These are phyloP conservation scores for Coniochaeta sp. DNA, from an alignment of 2,329 filamentous ascomycete species.

Conservation along the genomic window DNA sequence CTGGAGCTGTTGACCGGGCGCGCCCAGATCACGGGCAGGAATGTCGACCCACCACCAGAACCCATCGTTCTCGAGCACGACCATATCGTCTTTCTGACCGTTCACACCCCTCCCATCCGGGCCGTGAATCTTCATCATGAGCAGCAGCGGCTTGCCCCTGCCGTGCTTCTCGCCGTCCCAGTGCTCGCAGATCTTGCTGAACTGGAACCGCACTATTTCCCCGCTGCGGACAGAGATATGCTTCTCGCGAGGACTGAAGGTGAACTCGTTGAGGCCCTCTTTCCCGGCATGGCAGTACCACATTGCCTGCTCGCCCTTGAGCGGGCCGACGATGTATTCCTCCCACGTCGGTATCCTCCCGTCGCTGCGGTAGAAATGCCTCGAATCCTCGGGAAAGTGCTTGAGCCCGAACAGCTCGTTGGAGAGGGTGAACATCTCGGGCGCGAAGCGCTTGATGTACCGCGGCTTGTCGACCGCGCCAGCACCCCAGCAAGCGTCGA, in stretches of 20 bases:
- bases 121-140: conserved; percentile 62
- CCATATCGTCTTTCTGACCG: conserved; percentile 57
- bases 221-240: conserved; percentile 50
- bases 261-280: conserved; percentile 47
- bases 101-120: conserved; percentile 30
- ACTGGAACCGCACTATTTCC: conserved; percentile 66
- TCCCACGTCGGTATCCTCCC: conserved; percentile 66
- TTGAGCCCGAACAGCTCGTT: conserved; percentile 77
- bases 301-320: conserved; percentile 37
- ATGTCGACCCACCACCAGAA: conserved; percentile 80
- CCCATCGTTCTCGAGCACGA: conserved; percentile 71
- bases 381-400: conserved; percentile 67
- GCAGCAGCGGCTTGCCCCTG: conserved; percentile 58
- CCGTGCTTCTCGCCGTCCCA: conserved; percentile 69
- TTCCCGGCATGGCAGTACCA: conserved; percentile 35
- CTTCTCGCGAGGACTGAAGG: conserved; percentile 53
- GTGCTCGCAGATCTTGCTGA: conserved; percentile 72
- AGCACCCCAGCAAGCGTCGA: conserved; percentile 91
- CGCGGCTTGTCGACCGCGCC: conserved; percentile 51
- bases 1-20: conserved; percentile 59
- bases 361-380: conserved; percentile 68
- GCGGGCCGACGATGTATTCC: conserved; percentile 65
- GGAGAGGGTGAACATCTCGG: conserved; percentile 47
- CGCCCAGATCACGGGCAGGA: conserved; percentile 54
- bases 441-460: conserved; percentile 63